Evolutionary conservation across 2,329 filamentous ascomycete species (phyloP).

Genomic region (Cytospora paraplurivora): DNA sequence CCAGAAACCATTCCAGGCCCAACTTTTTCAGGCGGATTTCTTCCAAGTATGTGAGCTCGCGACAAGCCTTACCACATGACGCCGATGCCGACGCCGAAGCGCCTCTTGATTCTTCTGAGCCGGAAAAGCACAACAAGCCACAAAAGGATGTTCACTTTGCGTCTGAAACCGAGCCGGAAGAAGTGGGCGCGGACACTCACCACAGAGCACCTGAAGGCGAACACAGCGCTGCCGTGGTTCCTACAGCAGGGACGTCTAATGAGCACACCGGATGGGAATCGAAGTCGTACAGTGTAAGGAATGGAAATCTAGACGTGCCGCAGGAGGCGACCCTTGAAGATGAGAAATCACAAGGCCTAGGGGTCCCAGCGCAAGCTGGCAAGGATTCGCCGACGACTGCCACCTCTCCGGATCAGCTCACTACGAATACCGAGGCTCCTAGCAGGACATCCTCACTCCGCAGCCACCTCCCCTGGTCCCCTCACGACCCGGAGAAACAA

Average conservation of each 20-base stretch:
- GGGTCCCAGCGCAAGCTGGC: neutral
- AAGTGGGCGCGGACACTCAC: neutral
- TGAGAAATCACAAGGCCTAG: neutral
- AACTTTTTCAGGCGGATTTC: slow-evolving; percentile 52
- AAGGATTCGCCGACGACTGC: neutral
- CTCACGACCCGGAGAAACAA: slow-evolving; percentile 44
- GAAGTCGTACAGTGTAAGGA: slow-evolving; percentile 2
- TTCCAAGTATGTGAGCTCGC: slow-evolving; percentile 39
- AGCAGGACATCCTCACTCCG: slow-evolving; percentile 24
- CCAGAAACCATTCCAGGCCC: slow-evolving; percentile 39
- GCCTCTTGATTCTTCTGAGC: slow-evolving; percentile 13
- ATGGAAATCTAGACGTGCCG: slow-evolving; percentile 8
- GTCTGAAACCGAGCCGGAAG: slow-evolving; percentile 9
- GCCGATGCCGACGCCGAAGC: neutral
- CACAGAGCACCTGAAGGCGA: slow-evolving; percentile 29
- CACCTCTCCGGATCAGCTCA: slow-evolving; percentile 1
- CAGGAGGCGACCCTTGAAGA: neutral
- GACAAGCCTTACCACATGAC: slow-evolving; percentile 1
- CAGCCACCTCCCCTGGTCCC: slow-evolving; percentile 24
- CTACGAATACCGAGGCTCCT: slow-evolving; percentile 10
- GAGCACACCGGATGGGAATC: slow-evolving; percentile 5
- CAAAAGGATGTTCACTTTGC: slow-evolving; percentile 31
- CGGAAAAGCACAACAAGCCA: slow-evolving; percentile 24
- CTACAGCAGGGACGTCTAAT: slow-evolving; percentile 33
- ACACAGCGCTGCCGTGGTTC: slow-evolving; percentile 60